These are phyloP conservation scores for Anethum foeniculum DNA, from an alignment of 140 eudicot species.

Conservation along the genomic window DNA sequence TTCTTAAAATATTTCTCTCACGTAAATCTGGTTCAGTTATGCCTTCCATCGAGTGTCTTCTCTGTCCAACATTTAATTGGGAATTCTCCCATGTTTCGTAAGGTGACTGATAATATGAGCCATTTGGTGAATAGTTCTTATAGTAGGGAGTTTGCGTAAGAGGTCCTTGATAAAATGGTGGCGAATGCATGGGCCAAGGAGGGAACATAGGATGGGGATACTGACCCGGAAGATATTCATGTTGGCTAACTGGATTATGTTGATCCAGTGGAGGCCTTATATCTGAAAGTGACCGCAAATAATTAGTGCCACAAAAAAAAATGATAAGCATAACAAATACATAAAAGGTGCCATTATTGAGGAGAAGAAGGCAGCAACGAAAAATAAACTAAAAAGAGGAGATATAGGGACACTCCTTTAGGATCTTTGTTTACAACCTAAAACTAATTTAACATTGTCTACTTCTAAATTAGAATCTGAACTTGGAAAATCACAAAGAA, in stretches of 20 bases:
- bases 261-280: slow-evolving; percentile 19
- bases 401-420: neutral
- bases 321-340: neutral
- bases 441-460: neutral
- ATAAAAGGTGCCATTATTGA: neutral
- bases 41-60: slow-evolving; percentile 45
- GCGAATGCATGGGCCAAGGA: slow-evolving; percentile 68
- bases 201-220: slow-evolving; percentile 59
- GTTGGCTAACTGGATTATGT: slow-evolving; percentile 33
- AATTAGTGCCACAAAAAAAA: neutral
- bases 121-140: slow-evolving; percentile 55
- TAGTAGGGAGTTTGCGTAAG: slow-evolving; percentile 66
- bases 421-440: neutral
- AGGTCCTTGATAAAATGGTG: slow-evolving; percentile 64
- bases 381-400: neutral
- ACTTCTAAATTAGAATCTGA: neutral
- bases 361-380: neutral
- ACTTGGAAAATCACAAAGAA: neutral
- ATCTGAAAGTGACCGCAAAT: slow-evolving; percentile 20
- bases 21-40: slow-evolving; percentile 30
- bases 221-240: slow-evolving; percentile 55
- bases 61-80: slow-evolving; percentile 23
- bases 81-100: slow-evolving; percentile 49
- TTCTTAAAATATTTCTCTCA: slow-evolving; percentile 19
- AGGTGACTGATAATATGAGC: slow-evolving; percentile 50